phyloP scores from a whole-genome alignment of 2,329 filamentous ascomycete genomes.

The Verticillium albo-atrum region DNA sequence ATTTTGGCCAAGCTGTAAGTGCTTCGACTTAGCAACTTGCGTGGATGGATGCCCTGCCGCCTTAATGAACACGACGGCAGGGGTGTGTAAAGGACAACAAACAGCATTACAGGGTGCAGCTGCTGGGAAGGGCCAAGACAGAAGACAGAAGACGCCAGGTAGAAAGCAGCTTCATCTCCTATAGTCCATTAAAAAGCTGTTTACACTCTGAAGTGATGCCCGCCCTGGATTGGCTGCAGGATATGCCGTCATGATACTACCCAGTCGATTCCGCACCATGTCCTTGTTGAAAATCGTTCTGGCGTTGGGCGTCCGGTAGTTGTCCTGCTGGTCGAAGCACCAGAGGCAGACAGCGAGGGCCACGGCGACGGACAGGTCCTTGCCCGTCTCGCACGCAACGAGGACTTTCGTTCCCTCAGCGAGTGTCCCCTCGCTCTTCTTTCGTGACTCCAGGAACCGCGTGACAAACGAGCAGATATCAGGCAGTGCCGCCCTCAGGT shows the following conservation, averaged over 20 bases:
- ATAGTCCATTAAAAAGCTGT: slow-evolving; percentile 76
- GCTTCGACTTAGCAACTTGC: not conserved
- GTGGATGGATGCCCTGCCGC: not conserved
- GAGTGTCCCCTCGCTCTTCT: not conserved
- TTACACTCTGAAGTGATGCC: slow-evolving; percentile 84
- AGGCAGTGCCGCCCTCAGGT: slow-evolving; percentile 67
- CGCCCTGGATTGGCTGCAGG: slow-evolving; percentile 80
- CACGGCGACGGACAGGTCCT: slow-evolving; percentile 74
- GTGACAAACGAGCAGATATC: slow-evolving; percentile 55
- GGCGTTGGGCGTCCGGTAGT: slow-evolving; percentile 18
- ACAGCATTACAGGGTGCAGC: not conserved
- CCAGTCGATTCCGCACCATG: slow-evolving; percentile 70
- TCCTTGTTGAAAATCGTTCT: slow-evolving; percentile 59
- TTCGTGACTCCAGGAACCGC: slow-evolving; percentile 23
- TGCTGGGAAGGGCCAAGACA: not conserved
- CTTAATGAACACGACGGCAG: not conserved
- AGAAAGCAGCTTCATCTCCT: slow-evolving; percentile 18
- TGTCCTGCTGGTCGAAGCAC: slow-evolving; percentile 63
- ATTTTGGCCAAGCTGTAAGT: slow-evolving; percentile 36
- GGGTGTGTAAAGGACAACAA: not conserved
- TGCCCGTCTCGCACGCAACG: slow-evolving; percentile 71
- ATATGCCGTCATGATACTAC: slow-evolving; percentile 76
- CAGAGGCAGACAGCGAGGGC: slow-evolving; percentile 73
- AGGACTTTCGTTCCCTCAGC: slow-evolving; percentile 30
- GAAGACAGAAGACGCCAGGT: not conserved